phyloP scores from a whole-genome alignment of 2,329 filamentous ascomycete genomes.

The Penicillium sp. region DNA sequence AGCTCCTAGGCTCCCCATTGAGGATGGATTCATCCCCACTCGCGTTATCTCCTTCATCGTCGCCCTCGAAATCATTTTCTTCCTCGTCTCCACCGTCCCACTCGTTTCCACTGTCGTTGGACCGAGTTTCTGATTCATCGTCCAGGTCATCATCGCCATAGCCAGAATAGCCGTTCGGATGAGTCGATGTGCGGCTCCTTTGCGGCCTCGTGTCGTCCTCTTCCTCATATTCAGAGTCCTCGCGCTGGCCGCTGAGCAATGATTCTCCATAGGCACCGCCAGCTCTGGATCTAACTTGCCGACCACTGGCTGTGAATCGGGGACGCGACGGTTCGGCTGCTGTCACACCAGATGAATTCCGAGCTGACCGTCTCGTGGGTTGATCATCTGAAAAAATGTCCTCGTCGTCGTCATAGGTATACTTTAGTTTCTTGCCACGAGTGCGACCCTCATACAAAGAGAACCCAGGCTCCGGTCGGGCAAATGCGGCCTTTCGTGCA shows the following conservation, averaged over 20 bases:
- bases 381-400: slow-evolving; percentile 66
- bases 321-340: slow-evolving; percentile 69
- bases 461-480: slow-evolving; percentile 83
- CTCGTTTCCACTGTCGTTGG: slow-evolving; percentile 65
- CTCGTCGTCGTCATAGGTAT: slow-evolving; percentile 92
- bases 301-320: slow-evolving; percentile 78
- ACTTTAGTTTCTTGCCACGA: slow-evolving; percentile 92
- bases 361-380: slow-evolving; percentile 64
- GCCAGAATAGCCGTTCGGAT: slow-evolving; percentile 48
- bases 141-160: slow-evolving; percentile 68
- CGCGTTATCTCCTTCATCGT: slow-evolving; percentile 47
- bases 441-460: slow-evolving; percentile 96
- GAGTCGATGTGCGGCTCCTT: slow-evolving; percentile 38
- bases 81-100: slow-evolving; percentile 77
- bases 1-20: slow-evolving; percentile 59
- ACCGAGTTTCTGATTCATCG: slow-evolving; percentile 65
- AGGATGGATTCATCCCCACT: slow-evolving; percentile 52
- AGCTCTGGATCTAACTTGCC: slow-evolving; percentile 68
- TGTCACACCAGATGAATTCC: slow-evolving; percentile 72
- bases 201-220: slow-evolving; percentile 45
- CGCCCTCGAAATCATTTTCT: slow-evolving; percentile 66
- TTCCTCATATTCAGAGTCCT: slow-evolving; percentile 51
- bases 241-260: slow-evolving; percentile 58
- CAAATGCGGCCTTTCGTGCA: slow-evolving; percentile 82
- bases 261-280: slow-evolving; percentile 60